Conservation (phyloP, 1,139 yeast genomes). For the Hemisphaericaspora xylanilytica region DNA sequence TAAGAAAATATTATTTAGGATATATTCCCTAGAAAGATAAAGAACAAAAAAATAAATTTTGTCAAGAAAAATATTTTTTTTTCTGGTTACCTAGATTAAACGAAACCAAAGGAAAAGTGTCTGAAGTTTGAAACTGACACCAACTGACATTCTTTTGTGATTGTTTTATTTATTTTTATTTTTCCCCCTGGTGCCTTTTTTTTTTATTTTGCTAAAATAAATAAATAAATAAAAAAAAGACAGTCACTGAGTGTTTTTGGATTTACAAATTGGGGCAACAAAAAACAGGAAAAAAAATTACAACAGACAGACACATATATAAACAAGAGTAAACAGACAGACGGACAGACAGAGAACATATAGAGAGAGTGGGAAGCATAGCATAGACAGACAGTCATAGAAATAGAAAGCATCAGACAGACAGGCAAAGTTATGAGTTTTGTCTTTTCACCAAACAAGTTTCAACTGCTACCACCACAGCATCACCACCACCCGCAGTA, state of each 20-base stretch:
- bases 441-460: no score
- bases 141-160: not conserved
- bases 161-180: not conserved
- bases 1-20: no score
- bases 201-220: not conserved
- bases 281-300: not conserved
- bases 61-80: no score
- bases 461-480: not conserved
- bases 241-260: no score
- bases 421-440: not conserved
- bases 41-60: not conserved
- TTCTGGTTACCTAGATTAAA: no score
- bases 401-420: not conserved
- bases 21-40: not conserved
- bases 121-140: not conserved
- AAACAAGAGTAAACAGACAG: not conserved
- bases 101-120: not conserved
- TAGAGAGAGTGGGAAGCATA: no score
- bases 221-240: not conserved
- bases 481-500: slow-evolving; percentile 1
- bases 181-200: not conserved
- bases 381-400: not conserved
- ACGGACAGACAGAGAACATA: not conserved
- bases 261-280: not conserved
- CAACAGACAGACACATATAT: not conserved